Evolutionary conservation across 352 stramenopile genomes (phyloP).

Genomic region (Labyrinthula sp.): DNA sequence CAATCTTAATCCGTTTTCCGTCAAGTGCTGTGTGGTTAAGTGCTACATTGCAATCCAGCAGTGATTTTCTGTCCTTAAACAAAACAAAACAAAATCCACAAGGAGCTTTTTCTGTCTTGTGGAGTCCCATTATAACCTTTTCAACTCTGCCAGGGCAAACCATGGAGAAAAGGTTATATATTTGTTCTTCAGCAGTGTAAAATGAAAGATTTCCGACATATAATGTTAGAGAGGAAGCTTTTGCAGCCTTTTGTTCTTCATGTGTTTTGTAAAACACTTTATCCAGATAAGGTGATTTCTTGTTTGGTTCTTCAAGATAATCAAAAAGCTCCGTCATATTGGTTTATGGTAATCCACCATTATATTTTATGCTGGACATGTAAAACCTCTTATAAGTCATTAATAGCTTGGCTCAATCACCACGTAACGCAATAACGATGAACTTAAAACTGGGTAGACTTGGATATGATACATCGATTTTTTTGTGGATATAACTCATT

Average conservation of each 20-base stretch:
- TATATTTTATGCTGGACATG: too few species aligned
- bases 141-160: conserved; percentile 17
- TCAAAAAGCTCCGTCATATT: too few species aligned
- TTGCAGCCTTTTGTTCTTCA: conserved; percentile 5
- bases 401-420: too few species aligned
- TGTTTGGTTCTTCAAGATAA: too few species aligned
- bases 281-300: too few species aligned
- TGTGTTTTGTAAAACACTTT: too few species aligned
- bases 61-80: conserved; percentile 5
- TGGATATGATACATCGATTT: too few species aligned
- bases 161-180: conserved; percentile 21
- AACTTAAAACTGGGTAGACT: too few species aligned
- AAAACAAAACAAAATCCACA: conserved; percentile 27
- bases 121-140: conserved; percentile 19
- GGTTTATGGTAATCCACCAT: too few species aligned
- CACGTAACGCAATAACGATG: too few species aligned
- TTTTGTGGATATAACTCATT: too few species aligned
- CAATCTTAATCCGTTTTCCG: conserved; percentile 14
- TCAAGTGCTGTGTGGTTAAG: neutral
- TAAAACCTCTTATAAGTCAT: too few species aligned
- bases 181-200: conserved; percentile 18
- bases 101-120: conserved; percentile 12
- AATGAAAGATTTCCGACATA: conserved; percentile 15
- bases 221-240: conserved; percentile 4
- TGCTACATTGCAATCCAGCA: neutral